phyloP scores from a whole-genome alignment of 108 stramenopile genomes.

The Heterococcus sp. region DNA sequence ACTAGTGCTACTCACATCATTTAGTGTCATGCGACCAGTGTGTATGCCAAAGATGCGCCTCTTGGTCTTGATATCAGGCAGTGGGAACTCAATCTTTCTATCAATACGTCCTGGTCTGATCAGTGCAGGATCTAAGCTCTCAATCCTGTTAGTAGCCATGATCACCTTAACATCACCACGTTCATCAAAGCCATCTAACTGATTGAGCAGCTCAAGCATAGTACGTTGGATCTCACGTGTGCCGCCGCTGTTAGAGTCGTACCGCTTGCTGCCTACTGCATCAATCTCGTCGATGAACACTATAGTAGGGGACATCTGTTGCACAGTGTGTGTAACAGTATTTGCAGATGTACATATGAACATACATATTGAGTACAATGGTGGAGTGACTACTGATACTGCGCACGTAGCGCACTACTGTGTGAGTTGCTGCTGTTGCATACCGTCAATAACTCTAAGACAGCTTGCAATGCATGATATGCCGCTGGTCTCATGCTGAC shows the following conservation, averaged over 20 bases:
- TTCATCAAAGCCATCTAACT: constrained; percentile 98
- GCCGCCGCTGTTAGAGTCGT: constrained; percentile 88
- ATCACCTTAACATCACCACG: constrained; percentile 97
- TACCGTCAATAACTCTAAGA: too few species aligned
- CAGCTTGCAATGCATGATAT: too few species aligned
- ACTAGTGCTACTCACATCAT: neutral
- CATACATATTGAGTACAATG: neutral
- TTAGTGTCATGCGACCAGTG: constrained; percentile 62
- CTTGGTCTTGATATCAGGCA: constrained; percentile 95
- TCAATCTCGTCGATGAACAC: constrained; percentile 99
- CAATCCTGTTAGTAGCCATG: constrained; percentile 99
- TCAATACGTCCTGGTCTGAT: constrained; percentile 98
- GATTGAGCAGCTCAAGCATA: constrained; percentile 97
- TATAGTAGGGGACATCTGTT: constrained; percentile 74
- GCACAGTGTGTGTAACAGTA: neutral
- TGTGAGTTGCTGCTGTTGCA: too few species aligned
- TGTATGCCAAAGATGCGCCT: constrained; percentile 97
- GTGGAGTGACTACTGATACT: too few species aligned
- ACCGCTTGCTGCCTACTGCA: constrained; percentile 95
- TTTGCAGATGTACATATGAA: neutral
- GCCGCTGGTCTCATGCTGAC: too few species aligned
- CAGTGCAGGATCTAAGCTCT: constrained; percentile 93
- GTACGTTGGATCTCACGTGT: constrained; percentile 97
- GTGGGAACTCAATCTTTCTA: constrained; percentile 98
- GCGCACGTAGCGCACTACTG: too few species aligned